Evolutionary conservation across 2,329 filamentous ascomycete species (phyloP), one percentile per base, ranked within the genome.

Genomic region (Alternaria triticina): DNA sequence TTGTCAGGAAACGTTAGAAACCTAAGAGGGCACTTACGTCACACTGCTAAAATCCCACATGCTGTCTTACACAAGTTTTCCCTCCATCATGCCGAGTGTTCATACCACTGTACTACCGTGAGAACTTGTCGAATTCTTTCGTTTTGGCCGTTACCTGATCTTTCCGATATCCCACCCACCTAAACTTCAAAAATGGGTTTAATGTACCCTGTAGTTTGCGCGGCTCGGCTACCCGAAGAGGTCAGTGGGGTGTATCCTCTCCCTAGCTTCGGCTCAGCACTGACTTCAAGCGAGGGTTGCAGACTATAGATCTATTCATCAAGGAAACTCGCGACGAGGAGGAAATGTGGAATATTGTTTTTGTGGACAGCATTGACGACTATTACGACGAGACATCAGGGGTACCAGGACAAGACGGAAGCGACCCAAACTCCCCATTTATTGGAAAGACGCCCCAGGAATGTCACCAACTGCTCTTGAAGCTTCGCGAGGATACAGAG

Each of bases 341-440:
- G 0, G 33, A 36, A 0, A n/a, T 36, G 33, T 36, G 33, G 33
- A 1, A 0, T 0, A n/a, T 36, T n/a, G 33, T 36, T 36, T 36
- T 36, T 0, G 33, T 36, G 33, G 33, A 36, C 33, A 36, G 33
- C 33, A 0, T 36, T 36, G 33, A 36, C 33, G 33, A 36, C 1
- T 36, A 36, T 36, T 36, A 36, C 33, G 33, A 36, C 33, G 33
- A 36, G 33, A 0, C 33, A 36, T 36, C 33, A 36, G 33, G 33
- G 4, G 33, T 36, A 36, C 33, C 33, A 36, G 33, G 33, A 36
- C 0, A 36, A 36, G 33, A 36, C 33, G 33, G 33, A 36, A 36
- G 33, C 33, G 33, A 36, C 33, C 15, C 33, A 36, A 36, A 36
- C 33, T 36, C 33, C 2, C 33, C 33, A 36, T 36, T 36, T 1